phyloP scores from a whole-genome alignment of 176 grass and related monocot species.

The Carex pumila region DNA sequence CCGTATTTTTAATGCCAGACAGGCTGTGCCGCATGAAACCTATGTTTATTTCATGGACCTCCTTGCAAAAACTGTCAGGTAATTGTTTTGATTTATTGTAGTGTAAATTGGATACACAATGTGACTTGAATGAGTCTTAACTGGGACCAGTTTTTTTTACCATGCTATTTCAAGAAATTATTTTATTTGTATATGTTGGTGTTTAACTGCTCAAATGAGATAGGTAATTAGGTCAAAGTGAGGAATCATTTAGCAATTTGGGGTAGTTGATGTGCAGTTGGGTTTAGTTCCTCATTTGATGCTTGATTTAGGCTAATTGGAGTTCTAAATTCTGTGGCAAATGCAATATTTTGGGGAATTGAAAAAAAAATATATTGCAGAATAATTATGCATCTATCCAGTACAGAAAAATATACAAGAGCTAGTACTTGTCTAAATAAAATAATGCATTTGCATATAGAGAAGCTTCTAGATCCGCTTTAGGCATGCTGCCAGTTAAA shows the following conservation, averaged over 20 bases:
- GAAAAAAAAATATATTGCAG: neutral
- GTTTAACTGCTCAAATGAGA: neutral
- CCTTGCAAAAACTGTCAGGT: conserved; percentile 65
- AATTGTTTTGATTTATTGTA: neutral
- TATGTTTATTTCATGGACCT: conserved; percentile 78
- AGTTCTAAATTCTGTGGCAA: neutral
- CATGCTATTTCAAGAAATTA: neutral
- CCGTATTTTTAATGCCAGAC: conserved; percentile 26
- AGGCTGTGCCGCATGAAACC: conserved; percentile 58
- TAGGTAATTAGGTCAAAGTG: neutral
- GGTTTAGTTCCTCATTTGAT: neutral
- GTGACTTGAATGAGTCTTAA: neutral
- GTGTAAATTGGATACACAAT: neutral
- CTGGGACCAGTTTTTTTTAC: too few species aligned
- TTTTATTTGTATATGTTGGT: neutral
- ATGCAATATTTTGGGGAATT: neutral
- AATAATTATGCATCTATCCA: neutral
- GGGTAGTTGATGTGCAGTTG: neutral
- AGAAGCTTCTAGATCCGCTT: neutral
- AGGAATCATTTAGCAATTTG: neutral
- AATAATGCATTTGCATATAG: neutral
- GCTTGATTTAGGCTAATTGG: neutral
- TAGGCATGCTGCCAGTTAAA: neutral
- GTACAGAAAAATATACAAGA: neutral
- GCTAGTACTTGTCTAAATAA: neutral